Evolutionary conservation across 116 monocot genomes (phyloP).

Genomic region (Trichopus zeylanicus): DNA sequence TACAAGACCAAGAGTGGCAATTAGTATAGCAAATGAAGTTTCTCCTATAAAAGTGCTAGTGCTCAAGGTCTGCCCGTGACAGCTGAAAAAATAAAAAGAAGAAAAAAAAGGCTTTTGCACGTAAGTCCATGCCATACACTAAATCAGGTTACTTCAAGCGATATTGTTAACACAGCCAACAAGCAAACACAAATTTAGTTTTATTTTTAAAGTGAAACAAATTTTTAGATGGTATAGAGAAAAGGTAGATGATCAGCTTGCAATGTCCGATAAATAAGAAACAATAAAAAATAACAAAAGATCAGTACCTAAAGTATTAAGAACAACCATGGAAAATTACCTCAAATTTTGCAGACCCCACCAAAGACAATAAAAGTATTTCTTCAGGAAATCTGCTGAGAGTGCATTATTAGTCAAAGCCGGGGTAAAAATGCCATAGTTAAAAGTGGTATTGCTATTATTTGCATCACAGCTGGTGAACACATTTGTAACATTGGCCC

Average conservation of each 20-base stretch:
- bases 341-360: conserved; percentile 94
- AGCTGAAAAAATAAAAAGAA: conserved; percentile 36
- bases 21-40: conserved; percentile 65
- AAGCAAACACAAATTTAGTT: no score
- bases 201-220: no score
- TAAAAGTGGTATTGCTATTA: conserved; percentile 24
- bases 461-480: conserved; percentile 55
- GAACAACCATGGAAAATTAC: conserved; percentile 17
- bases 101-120: neutral
- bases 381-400: conserved; percentile 40
- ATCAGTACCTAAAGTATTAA: neutral
- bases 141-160: neutral
- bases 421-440: conserved; percentile 63
- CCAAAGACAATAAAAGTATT: conserved; percentile 89
- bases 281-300: neutral
- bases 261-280: neutral
- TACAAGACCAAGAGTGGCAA: conserved; percentile 73
- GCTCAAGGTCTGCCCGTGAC: conserved; percentile 68
- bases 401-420: conserved; percentile 48
- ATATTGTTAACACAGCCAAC: no score
- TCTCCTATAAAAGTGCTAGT: conserved; percentile 83
- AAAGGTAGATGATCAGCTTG: no score
- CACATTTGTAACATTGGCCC: conserved; percentile 47
- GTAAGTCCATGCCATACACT: neutral
- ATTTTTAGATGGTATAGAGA: no score